These are phyloP conservation scores for Vigna reflexopilosa DNA, from an alignment of 306 rosid species.

Conservation along the genomic window DNA sequence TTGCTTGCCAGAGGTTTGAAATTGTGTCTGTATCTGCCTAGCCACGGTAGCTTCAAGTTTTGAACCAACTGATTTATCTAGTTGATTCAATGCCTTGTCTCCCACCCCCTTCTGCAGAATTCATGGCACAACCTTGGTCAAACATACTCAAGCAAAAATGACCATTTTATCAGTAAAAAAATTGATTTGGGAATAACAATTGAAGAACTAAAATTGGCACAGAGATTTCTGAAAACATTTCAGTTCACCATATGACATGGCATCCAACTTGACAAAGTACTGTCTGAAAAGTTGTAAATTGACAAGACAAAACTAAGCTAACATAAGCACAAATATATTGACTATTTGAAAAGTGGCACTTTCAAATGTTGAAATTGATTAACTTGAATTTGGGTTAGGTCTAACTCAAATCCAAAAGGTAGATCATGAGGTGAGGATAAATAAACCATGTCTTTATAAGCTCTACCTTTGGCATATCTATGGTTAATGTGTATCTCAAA, in stretches of 20 bases:
- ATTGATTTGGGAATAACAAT: slow-evolving; percentile 11
- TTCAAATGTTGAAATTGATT: slow-evolving; percentile 37
- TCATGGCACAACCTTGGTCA: slow-evolving; percentile 39
- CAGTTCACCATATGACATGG: neutral
- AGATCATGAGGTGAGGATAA: neutral
- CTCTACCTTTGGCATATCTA: neutral
- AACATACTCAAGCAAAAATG: slow-evolving; percentile 31
- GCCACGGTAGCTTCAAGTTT: slow-evolving; percentile 71
- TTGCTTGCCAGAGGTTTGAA: slow-evolving; percentile 81
- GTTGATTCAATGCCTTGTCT: slow-evolving; percentile 68
- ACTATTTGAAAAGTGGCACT: slow-evolving; percentile 24
- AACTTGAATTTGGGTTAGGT: neutral
- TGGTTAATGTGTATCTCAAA: neutral
- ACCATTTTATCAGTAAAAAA: slow-evolving; percentile 22
- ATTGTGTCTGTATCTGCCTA: slow-evolving; percentile 74
- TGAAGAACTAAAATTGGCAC: slow-evolving; percentile 27
- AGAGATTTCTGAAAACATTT: slow-evolving; percentile 34
- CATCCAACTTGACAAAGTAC: slow-evolving; percentile 4
- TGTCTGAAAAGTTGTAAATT: neutral
- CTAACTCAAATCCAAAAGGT: neutral
- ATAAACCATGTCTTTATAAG: neutral
- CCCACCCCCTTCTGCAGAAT: slow-evolving; percentile 77
- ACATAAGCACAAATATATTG: neutral
- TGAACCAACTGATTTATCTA: slow-evolving; percentile 66
- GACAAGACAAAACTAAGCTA: neutral